Base-by-base conservation (phyloP, 257 asterid genomes). In the Fraxinus pennsylvanica region DNA sequence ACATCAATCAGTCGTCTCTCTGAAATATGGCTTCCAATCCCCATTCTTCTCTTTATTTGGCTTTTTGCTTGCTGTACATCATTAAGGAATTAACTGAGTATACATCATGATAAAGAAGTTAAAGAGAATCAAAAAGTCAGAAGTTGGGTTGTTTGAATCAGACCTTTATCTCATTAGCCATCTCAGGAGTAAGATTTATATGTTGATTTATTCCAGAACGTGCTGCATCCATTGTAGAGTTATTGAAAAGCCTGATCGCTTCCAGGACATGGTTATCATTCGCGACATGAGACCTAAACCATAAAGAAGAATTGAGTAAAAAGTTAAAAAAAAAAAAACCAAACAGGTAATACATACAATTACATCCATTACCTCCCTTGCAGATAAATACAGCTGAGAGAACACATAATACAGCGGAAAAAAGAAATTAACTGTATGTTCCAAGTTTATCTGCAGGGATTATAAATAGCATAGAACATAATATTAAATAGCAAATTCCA, bases 41-140 rank as follows among this genome's bases (percentile, higher is more conserved):
- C 99, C 96, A 96, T 91, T 81, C 98, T 90, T 86, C 99, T 90
- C 89, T 91, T 96, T 77, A 93, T 96, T 84, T 93, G 99, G 71
- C 87, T 85, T 85, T 96, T 98, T 1, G 96, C 97, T 88, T 90
- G 99, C 97, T 95, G 92, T 82, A 19, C 80, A 81, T 71, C 47
- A 67, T 29, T 38, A 35, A 63, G 65, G 69, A 57, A 74, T 72
- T 27, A 84, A 76, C 69, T 59, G 65, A 25, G 30, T 66, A 63
- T 17, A 78, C 38, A 43, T 35, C 5, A 52, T 12, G 57, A 61
- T 57, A 65, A 59, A 29, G 19, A 68, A 63, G 70, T 43, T 43
- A 63, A 30, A 27, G 72, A 35, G 65, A 47, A 15, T 7, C 39
- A 36, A 76, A 35, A 4, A 32, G 29, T 35, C 68, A 63, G 33